Percentiles rank a stretch among this genome's conserved stretches.
Conservation (phyloP, 371 early-diverging fungal species). For the Mucor irregularis region DNA sequence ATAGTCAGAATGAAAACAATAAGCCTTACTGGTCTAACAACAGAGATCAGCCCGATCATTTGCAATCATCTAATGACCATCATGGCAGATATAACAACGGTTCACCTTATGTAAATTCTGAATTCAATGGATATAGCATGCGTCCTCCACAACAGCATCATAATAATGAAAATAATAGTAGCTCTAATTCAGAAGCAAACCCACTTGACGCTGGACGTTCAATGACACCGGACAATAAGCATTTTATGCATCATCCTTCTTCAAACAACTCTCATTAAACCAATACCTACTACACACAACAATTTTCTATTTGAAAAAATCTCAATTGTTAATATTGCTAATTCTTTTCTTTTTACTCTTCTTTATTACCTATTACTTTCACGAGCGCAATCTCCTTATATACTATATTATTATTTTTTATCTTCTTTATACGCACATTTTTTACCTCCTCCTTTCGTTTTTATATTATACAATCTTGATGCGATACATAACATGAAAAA, state of each 20-base stretch:
- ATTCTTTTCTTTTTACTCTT: neutral
- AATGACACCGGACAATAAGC: conserved; percentile 19
- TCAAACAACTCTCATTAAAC: conserved; percentile 15
- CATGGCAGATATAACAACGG: conserved; percentile 1
- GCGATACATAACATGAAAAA: neutral
- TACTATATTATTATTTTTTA: neutral
- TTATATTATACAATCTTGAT: too few species aligned
- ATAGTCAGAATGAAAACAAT: neutral
- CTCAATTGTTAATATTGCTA: neutral
- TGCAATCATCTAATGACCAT: neutral
- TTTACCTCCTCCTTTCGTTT: too few species aligned
- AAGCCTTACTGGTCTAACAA: conserved; percentile 8
- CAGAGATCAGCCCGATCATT: neutral
- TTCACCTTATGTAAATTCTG: conserved; percentile 4
- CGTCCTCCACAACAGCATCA: conserved; percentile 5
- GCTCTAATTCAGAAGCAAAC: conserved; percentile 1
- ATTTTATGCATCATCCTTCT: conserved; percentile 16
- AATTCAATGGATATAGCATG: conserved; percentile 17
- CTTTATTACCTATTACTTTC: neutral
- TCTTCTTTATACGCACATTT: neutral
- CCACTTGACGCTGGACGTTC: conserved; percentile 30
- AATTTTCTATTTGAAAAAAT: neutral
- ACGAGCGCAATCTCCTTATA: neutral
- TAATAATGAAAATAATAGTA: neutral
- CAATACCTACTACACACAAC: too few species aligned